Evolutionary conservation across 2,329 filamentous ascomycete species (phyloP), one percentile per base, ranked within the genome.

Genomic region (Fusarium anguioides): DNA sequence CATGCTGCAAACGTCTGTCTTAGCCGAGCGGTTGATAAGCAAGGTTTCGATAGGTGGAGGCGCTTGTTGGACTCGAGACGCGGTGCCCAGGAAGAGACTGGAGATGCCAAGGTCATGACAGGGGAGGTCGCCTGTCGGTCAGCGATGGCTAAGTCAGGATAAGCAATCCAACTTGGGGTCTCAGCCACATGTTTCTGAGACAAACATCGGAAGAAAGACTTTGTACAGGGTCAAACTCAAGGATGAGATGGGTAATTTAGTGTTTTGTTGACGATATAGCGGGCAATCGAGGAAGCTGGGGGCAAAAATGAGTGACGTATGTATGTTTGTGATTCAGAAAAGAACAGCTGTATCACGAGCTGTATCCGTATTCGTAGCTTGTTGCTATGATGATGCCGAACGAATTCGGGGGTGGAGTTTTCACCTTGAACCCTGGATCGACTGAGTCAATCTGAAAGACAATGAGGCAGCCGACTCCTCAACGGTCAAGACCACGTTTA

Each of bases 11-110:
- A 56, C 58, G 35, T 59, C 26, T 66, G 44, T 29, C 18, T 41
- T 72, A 71, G 60, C 63, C 71, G 65, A 72, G 69, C 55, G 60
- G 66, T 64, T 63, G 66, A 52, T 40, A 20, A 29, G 36, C 52
- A 58, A 48, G 29, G 41, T 54, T 49, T 66, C 52, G 44, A 52
- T 42, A 53, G 60, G 41, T 39, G 56, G 51, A 60, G 63, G 71
- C 60, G 71, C 71, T 72, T 73, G 56, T 56, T 64, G 45, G 55
- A 57, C 60, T 64, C 49, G 58, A 58, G 56, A 49, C 57, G 52
- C 49, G 45, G 58, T 55, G 27, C 35, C 52, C 33, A 53, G 24
- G 33, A 27, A 31, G 45, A 48, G 54, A 56, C 31, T 46, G 49
- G 45, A 41, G 46, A 65, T 41, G 40, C 44, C 57, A 68, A 54